Evolutionary conservation across 2,329 filamentous ascomycete species (phyloP).

Genomic region (Cladosporium colombiae): DNA sequence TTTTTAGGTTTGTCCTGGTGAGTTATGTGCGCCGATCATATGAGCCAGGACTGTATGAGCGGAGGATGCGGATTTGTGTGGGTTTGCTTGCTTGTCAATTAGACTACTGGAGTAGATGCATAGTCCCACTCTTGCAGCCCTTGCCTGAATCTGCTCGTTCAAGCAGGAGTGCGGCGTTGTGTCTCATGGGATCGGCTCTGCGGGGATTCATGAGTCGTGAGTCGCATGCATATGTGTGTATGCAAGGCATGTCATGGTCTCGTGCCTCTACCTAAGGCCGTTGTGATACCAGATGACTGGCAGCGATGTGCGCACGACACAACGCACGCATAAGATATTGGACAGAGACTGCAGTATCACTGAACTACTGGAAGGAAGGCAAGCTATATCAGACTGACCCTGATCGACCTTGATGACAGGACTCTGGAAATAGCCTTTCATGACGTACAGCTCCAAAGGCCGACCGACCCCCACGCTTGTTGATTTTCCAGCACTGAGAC

Average conservation of each 20-base stretch:
- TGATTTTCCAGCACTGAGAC: constrained; percentile 4
- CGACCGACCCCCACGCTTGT: constrained; percentile 7
- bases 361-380: background rate
- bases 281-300: constrained; percentile 5
- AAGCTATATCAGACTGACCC: constrained; percentile 4
- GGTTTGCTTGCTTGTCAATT: background rate
- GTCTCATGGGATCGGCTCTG: background rate
- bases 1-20: background rate
- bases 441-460: constrained; percentile 2
- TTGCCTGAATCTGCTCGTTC: background rate
- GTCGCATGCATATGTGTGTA: background rate
- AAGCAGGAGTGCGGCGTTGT: background rate
- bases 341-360: background rate
- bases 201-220: background rate
- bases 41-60: background rate
- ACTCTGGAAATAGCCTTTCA: background rate
- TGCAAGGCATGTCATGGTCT: constrained; percentile 3
- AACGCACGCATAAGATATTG: background rate
- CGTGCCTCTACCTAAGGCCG: background rate
- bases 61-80: background rate
- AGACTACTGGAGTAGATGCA: background rate
- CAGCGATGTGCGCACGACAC: background rate
- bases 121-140: background rate
- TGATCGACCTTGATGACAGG: constrained; percentile 8
- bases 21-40: background rate